phyloP scores from a whole-genome alignment of 768 basidiomycete species.

The Boletus huronensis region DNA sequence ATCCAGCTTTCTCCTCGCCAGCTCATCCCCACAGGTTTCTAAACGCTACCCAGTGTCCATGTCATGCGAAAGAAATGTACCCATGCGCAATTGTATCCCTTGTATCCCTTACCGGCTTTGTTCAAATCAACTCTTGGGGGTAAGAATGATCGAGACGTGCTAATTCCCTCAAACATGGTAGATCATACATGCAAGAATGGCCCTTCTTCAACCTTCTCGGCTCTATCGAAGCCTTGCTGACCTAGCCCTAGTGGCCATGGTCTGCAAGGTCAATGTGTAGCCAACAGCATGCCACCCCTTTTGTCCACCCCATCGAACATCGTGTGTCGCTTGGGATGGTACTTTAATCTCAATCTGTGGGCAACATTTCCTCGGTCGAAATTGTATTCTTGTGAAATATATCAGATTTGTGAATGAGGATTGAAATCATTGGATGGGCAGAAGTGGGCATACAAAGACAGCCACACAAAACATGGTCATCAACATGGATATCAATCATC shows the following conservation, averaged over 20 bases:
- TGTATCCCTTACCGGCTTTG: not conserved
- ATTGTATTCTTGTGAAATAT: slow-evolving; percentile 1
- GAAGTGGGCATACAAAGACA: not conserved
- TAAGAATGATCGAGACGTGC: not conserved
- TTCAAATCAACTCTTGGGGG: not conserved
- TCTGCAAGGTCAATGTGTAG: slow-evolving; percentile 60
- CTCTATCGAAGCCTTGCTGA: slow-evolving; percentile 58
- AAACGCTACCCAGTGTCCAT: not conserved
- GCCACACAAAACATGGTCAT: not conserved
- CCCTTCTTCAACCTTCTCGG: slow-evolving; percentile 22
- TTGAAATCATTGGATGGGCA: not conserved
- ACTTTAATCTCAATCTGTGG: slow-evolving; percentile 8
- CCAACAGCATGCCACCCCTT: slow-evolving; percentile 41
- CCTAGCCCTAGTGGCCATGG: slow-evolving; percentile 38
- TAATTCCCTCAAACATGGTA: not conserved
- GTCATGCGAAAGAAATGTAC: not conserved
- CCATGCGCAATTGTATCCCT: not conserved
- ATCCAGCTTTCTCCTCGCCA: not conserved
- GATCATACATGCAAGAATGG: not conserved
- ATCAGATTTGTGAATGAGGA: not conserved
- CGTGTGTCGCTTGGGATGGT: slow-evolving; percentile 22
- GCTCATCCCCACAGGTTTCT: slow-evolving; percentile 25
- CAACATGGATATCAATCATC: slow-evolving; percentile 35
- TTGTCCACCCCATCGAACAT: slow-evolving; percentile 21
- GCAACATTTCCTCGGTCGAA: slow-evolving; percentile 16